These are phyloP conservation scores for Kwoniella europaea DNA, from an alignment of 768 basidiomycete genomes.

Conservation along the genomic window DNA sequence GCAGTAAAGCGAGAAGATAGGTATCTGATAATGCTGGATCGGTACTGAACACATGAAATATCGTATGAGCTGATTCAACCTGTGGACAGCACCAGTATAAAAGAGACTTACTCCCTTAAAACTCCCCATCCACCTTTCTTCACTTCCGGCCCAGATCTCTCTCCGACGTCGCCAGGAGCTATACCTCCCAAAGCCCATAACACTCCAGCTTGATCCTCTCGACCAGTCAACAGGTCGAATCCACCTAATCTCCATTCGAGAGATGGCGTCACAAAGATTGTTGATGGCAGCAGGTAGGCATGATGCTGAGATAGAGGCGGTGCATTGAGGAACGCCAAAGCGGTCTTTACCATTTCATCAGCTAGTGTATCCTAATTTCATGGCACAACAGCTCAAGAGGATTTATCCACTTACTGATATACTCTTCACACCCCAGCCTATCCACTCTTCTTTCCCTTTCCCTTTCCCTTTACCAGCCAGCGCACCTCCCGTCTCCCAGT, in stretches of 20 bases:
- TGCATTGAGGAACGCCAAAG: slow-evolving; percentile 85
- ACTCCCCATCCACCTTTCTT: slow-evolving; percentile 82
- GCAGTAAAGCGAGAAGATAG: slow-evolving; percentile 83
- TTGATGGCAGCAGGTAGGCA: slow-evolving; percentile 62
- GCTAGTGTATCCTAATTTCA: neutral
- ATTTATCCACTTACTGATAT: slow-evolving; percentile 69
- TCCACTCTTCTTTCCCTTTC: slow-evolving; percentile 80
- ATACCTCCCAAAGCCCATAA: slow-evolving; percentile 63
- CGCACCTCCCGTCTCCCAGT: slow-evolving; percentile 62
- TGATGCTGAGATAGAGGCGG: slow-evolving; percentile 82
- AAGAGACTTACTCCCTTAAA: slow-evolving; percentile 73
- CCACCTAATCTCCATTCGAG: slow-evolving; percentile 98
- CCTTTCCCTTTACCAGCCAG: slow-evolving; percentile 48
- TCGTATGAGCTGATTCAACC: neutral
- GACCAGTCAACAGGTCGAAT: slow-evolving; percentile 84
- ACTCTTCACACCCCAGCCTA: slow-evolving; percentile 90
- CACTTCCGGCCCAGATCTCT: slow-evolving; percentile 76
- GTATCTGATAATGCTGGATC: slow-evolving; percentile 75
- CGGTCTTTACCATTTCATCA: slow-evolving; percentile 65
- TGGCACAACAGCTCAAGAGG: neutral
- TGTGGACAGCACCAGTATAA: neutral
- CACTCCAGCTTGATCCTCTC: slow-evolving; percentile 76
- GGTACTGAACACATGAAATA: slow-evolving; percentile 49
- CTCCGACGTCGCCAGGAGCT: slow-evolving; percentile 69
- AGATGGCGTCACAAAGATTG: slow-evolving; percentile 86